Percentiles rank a stretch among this genome's conserved stretches.
Evolutionary conservation across 441 rosid species (phyloP).

Genomic region (Aquilaria agallochum): DNA sequence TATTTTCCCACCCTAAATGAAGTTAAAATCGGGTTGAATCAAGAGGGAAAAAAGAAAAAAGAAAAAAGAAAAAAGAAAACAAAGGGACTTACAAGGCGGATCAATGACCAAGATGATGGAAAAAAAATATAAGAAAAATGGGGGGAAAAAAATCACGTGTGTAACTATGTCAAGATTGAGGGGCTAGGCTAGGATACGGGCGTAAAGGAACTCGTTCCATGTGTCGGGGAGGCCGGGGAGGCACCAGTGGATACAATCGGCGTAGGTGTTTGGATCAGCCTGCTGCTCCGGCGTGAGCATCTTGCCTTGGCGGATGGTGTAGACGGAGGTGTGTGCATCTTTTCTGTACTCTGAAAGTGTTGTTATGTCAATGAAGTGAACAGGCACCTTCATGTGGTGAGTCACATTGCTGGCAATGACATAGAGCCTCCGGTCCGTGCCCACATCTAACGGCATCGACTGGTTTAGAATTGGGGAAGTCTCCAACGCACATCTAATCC

Average conservation of each 20-base stretch:
- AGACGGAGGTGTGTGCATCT: conserved; percentile 42
- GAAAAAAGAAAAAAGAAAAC: too few relatives aligned
- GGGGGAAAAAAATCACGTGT: too few relatives aligned
- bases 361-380: conserved; percentile 36
- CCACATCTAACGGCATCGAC: conserved; percentile 19
- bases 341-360: conserved; percentile 38
- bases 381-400: conserved; percentile 23
- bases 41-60: too few relatives aligned
- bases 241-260: conserved; percentile 52
- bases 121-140: too few relatives aligned
- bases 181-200: conserved; percentile 22
- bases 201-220: conserved; percentile 43
- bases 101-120: too few relatives aligned
- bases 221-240: conserved; percentile 51
- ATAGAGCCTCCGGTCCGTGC: conserved; percentile 25
- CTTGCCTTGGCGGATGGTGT: conserved; percentile 21
- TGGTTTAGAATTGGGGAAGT: conserved; percentile 26
- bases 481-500: conserved; percentile 33
- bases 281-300: conserved; percentile 20
- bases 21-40: too few relatives aligned
- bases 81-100: too few relatives aligned
- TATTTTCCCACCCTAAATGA: too few relatives aligned
- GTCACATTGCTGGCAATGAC: conserved; percentile 22
- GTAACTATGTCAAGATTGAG: conserved; percentile 2
- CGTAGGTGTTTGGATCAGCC: conserved; percentile 23